Percentiles rank a stretch among this genome's conserved stretches.
Evolutionary conservation across 805 yeast species (phyloP).

Genomic region (Starmerella asiatica): DNA sequence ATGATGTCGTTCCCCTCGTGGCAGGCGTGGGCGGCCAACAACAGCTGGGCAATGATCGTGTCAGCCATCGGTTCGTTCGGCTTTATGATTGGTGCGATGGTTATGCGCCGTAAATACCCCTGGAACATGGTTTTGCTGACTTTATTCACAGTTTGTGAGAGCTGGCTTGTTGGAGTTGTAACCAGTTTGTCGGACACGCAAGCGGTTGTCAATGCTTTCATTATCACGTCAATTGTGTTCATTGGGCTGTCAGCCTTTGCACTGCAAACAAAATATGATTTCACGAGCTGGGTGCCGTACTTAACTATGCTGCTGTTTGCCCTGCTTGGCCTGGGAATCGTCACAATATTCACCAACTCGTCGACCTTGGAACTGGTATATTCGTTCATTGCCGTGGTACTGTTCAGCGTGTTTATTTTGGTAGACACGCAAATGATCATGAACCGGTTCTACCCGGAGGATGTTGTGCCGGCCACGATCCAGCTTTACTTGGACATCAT

Average conservation of each 20-base stretch:
- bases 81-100: conserved; percentile 47
- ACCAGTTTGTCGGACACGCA: conserved; percentile 50
- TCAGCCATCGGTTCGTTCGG: conserved; percentile 48
- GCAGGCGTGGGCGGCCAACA: conserved; percentile 41
- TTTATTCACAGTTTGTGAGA: conserved; percentile 61
- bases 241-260: conserved; percentile 68
- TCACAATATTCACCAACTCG: conserved; percentile 54
- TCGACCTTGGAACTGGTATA: conserved; percentile 48
- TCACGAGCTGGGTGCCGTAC: conserved; percentile 52
- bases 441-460: conserved; percentile 65
- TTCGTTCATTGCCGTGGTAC: conserved; percentile 58
- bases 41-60: conserved; percentile 47
- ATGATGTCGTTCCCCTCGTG: conserved; percentile 36
- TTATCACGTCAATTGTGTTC: conserved; percentile 56
- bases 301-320: conserved; percentile 47
- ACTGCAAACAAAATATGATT: conserved; percentile 62
- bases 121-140: conserved; percentile 45
- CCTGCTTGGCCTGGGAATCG: conserved; percentile 57
- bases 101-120: conserved; percentile 58
- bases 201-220: conserved; percentile 55
- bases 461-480: conserved; percentile 71
- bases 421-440: conserved; percentile 72
- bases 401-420: conserved; percentile 58
- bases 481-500: conserved; percentile 67
- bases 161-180: conserved; percentile 55